Base-by-base conservation (phyloP, 257 asterid species). In the Asclepias syriaca region DNA sequence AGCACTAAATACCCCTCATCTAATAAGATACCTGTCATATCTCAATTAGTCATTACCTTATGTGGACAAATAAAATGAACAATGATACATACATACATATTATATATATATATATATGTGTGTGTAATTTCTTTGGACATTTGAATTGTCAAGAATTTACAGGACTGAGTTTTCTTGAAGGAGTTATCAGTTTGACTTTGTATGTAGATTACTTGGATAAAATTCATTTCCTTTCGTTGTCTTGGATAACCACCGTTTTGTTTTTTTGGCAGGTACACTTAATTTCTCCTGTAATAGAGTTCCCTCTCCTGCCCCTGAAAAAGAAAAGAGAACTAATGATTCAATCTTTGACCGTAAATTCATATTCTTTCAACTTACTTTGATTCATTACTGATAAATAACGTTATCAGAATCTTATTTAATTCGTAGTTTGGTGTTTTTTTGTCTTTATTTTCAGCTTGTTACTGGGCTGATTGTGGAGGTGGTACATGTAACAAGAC, bases 401-500 rank as follows among this genome's bases (percentile, higher is more conserved):
- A 45, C 10, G 58, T 74, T 59, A 13, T 66, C 10, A 9, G 27
- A 10, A 49, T 49, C 9, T 6, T 6, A 5, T 32, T 45, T 37
- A 45, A 46, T 59, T 32, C 37, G 27, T 61, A 70, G 19, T 15
- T 57, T 22, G 9, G 9, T 21, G 76, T 79, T 15, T 43, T 34
- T 49, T 19, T 51, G 19, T 9, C 19, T 77, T 78, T 15, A 24
- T 34, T 49, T 65, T 18, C 22, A 89, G 95, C 93, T 29, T 91
- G 95, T 79, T 64, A 34, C 54, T 80, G 81, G 84, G 75, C 76
- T 13, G 86, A 86, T 16, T 89, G 96, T 65, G 97, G 97, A 71
- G 93, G 95, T 57, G 96, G 97, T 39, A 76, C 72, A 2, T 91
- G 97, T 89, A 85, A 69, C 57, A 77, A 66, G 67, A 87, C 88